Evolutionary conservation across 2,329 filamentous ascomycete species (phyloP).

Genomic region (Penicillium brevicompactum): DNA sequence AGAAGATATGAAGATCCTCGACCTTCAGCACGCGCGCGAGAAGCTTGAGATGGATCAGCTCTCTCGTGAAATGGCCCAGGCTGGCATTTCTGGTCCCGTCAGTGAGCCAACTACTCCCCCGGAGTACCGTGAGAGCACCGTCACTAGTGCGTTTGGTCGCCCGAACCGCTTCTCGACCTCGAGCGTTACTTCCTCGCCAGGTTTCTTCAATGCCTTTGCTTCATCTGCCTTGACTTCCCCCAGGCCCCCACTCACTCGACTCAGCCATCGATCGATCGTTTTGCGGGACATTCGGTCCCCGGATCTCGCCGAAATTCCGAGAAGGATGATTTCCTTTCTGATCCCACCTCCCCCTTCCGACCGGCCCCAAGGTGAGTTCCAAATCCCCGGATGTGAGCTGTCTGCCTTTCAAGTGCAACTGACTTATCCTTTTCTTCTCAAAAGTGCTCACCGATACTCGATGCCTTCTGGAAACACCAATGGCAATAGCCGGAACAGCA

Average conservation of each 20-base stretch:
- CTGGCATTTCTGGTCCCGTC: slow-evolving; percentile 68
- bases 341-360: slow-evolving; percentile 62
- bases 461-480: slow-evolving; percentile 71
- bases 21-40: slow-evolving; percentile 79
- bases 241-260: slow-evolving; percentile 58
- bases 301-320: slow-evolving; percentile 86
- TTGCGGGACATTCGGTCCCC: slow-evolving; percentile 83
- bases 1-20: slow-evolving; percentile 86
- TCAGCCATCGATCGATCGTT: slow-evolving; percentile 58
- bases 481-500: slow-evolving; percentile 33
- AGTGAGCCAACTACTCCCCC: slow-evolving; percentile 96
- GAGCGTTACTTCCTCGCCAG: slow-evolving; percentile 79
- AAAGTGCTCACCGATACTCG: slow-evolving; percentile 79
- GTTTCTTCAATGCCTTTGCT: slow-evolving; percentile 70
- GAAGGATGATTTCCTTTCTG: slow-evolving; percentile 78
- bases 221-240: slow-evolving; percentile 78
- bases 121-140: slow-evolving; percentile 81
- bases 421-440: neutral
- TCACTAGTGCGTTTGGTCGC: slow-evolving; percentile 77
- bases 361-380: slow-evolving; percentile 81
- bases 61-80: slow-evolving; percentile 72
- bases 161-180: slow-evolving; percentile 88
- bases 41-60: slow-evolving; percentile 84
- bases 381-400: neutral
- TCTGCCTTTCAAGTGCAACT: neutral